These are phyloP conservation scores for Podospora pseudocomata DNA, from an alignment of 495 filamentous ascomycete genomes.

Conservation along the genomic window DNA sequence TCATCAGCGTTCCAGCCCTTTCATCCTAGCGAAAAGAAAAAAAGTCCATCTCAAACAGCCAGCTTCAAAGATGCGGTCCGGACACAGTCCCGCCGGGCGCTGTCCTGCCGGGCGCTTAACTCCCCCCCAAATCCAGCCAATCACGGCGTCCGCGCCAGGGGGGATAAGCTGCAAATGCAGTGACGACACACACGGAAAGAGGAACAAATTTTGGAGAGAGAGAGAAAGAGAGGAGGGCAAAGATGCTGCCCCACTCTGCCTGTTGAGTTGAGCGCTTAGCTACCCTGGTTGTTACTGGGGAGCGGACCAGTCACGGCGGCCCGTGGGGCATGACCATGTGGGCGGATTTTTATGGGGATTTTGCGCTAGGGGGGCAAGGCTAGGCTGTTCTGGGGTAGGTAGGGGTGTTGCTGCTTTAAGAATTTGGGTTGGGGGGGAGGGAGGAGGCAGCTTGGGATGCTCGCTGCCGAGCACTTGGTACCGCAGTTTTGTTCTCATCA, in stretches of 20 bases:
- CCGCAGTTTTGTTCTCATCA: no score
- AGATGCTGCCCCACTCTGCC: not conserved
- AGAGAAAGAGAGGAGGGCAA: not conserved
- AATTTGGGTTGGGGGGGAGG: not conserved
- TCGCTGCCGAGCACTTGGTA: no score
- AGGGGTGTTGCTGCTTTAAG: not conserved
- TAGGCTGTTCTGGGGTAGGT: slow-evolving; percentile 3
- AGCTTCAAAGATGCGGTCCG: not conserved
- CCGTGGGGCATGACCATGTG: slow-evolving; percentile 15
- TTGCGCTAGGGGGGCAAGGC: not conserved
- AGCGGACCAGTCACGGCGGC: slow-evolving; percentile 13
- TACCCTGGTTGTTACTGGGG: not conserved
- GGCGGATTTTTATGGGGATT: slow-evolving; percentile 17
- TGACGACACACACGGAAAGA: not conserved
- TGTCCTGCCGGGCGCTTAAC: slow-evolving; percentile 5
- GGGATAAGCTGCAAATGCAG: not conserved
- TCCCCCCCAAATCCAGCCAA: not conserved
- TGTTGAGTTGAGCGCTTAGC: slow-evolving; percentile 15
- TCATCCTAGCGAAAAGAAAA: not conserved
- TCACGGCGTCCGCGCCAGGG: not conserved
- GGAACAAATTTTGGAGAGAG: not conserved
- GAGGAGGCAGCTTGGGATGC: not conserved
- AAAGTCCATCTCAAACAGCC: not conserved
- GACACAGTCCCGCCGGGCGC: slow-evolving; percentile 1
- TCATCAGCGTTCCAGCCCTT: not conserved